Evolutionary conservation across 306 rosid genomes (phyloP), one percentile per base, ranked within the genome.

Genomic region (Coriaria nepalensis): DNA sequence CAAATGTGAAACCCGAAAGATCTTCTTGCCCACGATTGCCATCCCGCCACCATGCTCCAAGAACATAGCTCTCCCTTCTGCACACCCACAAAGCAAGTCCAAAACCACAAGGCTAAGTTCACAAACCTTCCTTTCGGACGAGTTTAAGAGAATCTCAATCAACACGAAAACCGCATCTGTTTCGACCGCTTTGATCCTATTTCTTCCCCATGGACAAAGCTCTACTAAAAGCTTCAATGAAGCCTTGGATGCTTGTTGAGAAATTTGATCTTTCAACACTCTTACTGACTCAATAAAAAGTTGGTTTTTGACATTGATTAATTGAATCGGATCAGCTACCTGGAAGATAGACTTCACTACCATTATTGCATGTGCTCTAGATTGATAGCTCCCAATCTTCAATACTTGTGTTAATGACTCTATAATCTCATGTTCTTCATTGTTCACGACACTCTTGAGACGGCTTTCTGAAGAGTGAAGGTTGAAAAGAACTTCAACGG

Each of bases 1-100:
- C 47, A 69, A 50, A 7, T 59, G 84, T 5, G 96, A 87, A 13
- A 80, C 70, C 49, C 92, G 55, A 7, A 83, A 50, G 35, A 87
- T 87, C 49, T 76, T 87, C 69, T 76, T 80, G 0, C 85, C 66
- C 45, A 87, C 80, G 4, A 80, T 52, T 5, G 87, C 93, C 13
- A 83, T 10, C 9, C 96, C 94, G 0, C 77, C 96, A 0, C 55
- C 72, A 29, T 87, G 94, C 29, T 45, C 64, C 71, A 75, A 48
- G 60, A 87, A 42, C 66, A 73, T 87, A 0, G 85, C 94, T 2
- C 94, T 42, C 34, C 94, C 96, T 61, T 87, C 94, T 0, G 94
- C 93, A 9, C 96, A 87, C 0, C 82, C 65, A 4, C 96, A 87
- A 0, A 87, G 74, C 44, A 67, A 83, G 14, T 83, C 93, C 62